A percentile compares a stretch with the other conserved stretches of the same genome.
phyloP scores from a whole-genome alignment of 495 filamentous ascomycete species.

The Penicillium canescens region DNA sequence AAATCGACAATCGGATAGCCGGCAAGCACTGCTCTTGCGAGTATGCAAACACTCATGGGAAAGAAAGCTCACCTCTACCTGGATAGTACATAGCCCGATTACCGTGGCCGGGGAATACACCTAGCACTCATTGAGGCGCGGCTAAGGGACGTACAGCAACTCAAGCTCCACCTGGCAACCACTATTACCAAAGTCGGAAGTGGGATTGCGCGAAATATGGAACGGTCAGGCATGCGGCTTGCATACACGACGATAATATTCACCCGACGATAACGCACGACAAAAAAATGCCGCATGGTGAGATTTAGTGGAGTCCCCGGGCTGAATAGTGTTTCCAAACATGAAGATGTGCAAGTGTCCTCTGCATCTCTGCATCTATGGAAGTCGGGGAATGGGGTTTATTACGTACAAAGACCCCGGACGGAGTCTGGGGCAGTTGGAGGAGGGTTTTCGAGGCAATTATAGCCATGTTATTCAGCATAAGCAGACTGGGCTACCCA shows the following conservation, averaged over 20 bases:
- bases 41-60: constrained; percentile 1
- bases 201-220: constrained; percentile 16
- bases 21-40: constrained; percentile 15
- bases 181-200: constrained; percentile 10
- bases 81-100: constrained; percentile 7
- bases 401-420: constrained; percentile 1
- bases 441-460: background rate
- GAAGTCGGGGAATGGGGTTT: background rate
- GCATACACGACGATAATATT: constrained; percentile 10
- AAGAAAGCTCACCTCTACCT: constrained; percentile 13
- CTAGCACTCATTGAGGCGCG: constrained; percentile 12
- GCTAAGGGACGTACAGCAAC: constrained; percentile 2
- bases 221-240: constrained; percentile 6
- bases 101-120: constrained; percentile 16
- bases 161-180: constrained; percentile 5
- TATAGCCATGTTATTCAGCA: no score
- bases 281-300: background rate
- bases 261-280: background rate
- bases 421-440: background rate
- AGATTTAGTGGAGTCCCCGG: background rate
- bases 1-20: constrained; percentile 6
- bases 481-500: background rate
- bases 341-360: no score
- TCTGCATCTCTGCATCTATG: background rate
- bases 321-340: no score